Conservation (phyloP, 176 grass and related monocot genomes). For the Alopecurus myosuroides region DNA sequence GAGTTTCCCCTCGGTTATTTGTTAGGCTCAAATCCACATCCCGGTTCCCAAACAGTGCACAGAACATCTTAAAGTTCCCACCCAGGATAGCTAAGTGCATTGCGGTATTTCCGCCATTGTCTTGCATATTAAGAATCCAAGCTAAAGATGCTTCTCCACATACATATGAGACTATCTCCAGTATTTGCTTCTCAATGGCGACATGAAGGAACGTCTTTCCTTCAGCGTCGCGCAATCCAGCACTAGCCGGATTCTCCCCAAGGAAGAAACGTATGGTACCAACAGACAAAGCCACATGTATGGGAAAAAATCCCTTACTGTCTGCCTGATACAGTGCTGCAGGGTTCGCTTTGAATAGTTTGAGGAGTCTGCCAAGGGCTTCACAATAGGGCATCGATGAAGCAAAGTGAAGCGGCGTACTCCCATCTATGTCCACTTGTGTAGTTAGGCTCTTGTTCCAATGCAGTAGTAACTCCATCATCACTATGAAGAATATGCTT, state of each 20-base stretch:
- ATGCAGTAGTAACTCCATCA: not conserved
- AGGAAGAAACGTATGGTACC: too few relatives aligned
- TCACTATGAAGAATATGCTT: not conserved
- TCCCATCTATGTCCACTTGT: not conserved
- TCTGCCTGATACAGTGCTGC: not conserved
- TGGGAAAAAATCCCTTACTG: not conserved
- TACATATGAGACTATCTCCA: not conserved
- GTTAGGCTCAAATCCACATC: not conserved
- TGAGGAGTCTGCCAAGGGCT: too few relatives aligned
- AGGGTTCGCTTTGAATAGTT: not conserved
- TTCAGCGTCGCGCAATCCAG: not conserved
- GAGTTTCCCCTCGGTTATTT: not conserved
- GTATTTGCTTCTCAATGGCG: not conserved
- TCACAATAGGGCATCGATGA: too few relatives aligned
- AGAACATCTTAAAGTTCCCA: not conserved
- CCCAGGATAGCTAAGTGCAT: not conserved
- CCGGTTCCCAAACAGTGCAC: not conserved
- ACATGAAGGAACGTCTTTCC: not conserved
- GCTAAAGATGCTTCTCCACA: not conserved
- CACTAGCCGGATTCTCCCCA: not conserved
- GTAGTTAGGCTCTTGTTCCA: not conserved
- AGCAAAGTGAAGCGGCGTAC: not conserved
- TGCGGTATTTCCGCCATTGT: not conserved
- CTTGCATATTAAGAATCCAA: not conserved
- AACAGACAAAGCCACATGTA: not conserved